Percentiles rank a stretch among this genome's conserved stretches.
phyloP scores from a whole-genome alignment of 2,329 filamentous ascomycete genomes.

The Clonostachys rosea region DNA sequence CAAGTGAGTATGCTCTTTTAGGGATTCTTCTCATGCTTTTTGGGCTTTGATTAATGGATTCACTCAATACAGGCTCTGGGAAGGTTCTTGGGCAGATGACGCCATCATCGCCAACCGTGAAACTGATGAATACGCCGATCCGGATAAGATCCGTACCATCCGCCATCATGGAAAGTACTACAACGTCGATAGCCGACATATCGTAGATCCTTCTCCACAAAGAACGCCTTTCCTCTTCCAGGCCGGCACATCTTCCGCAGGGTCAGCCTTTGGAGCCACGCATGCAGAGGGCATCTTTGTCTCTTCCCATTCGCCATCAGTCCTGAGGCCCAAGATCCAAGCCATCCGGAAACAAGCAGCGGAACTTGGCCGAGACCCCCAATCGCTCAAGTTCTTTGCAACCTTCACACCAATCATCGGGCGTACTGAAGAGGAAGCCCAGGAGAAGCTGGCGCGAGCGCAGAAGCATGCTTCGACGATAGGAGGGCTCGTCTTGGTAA shows the following conservation, averaged over 20 bases:
- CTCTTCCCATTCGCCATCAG: conserved; percentile 42
- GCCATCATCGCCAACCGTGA: conserved; percentile 48
- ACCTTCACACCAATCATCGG: conserved; percentile 45
- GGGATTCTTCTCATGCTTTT: too few species aligned
- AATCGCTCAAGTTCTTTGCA: conserved; percentile 50
- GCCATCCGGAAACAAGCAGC: conserved; percentile 47
- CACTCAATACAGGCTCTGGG: conserved; percentile 36
- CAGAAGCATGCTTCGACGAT: conserved; percentile 47
- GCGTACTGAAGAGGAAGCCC: conserved; percentile 45
- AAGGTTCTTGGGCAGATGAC: conserved; percentile 52
- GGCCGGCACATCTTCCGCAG: conserved; percentile 54
- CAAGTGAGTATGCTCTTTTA: conserved; percentile 34
- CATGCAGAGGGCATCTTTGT: conserved; percentile 60
- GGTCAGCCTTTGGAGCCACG: conserved; percentile 48
- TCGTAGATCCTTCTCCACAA: conserved; percentile 51
- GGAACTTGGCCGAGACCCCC: conserved; percentile 47
- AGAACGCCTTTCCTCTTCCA: conserved; percentile 54
- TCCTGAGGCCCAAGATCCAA: conserved; percentile 44
- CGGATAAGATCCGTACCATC: conserved; percentile 54
- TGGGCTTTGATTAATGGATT: too few species aligned
- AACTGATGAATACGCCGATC: conserved; percentile 52
- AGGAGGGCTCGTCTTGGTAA: conserved; percentile 50
- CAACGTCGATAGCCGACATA: conserved; percentile 33
- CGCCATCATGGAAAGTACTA: conserved; percentile 56
- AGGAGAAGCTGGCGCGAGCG: conserved; percentile 42